A percentile compares a stretch with the other conserved stretches of the same genome.
phyloP scores from a whole-genome alignment of 2,329 filamentous ascomycete species.

The Aspergillus sp. region DNA sequence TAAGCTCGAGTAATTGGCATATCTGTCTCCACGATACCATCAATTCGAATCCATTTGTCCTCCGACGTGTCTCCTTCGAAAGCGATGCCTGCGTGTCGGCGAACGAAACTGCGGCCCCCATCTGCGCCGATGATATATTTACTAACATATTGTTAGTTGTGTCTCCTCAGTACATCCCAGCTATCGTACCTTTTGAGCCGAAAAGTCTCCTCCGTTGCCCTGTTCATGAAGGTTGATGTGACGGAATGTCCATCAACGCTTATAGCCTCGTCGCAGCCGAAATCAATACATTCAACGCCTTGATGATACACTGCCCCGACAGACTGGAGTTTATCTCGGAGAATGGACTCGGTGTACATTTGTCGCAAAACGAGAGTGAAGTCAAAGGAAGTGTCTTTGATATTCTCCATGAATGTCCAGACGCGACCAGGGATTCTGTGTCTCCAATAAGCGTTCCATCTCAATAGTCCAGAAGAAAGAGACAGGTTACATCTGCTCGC shows the following conservation, averaged over 20 bases:
- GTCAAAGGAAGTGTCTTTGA: slow-evolving; percentile 31
- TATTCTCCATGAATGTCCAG: slow-evolving; percentile 58
- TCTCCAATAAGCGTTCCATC: background rate
- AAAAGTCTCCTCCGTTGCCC: background rate
- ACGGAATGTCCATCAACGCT: background rate
- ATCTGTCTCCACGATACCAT: slow-evolving; percentile 13
- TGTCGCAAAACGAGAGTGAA: slow-evolving; percentile 42
- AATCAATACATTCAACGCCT: background rate
- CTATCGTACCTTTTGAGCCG: background rate
- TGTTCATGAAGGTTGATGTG: background rate
- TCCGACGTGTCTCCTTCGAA: slow-evolving; percentile 16
- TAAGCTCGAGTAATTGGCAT: slow-evolving; percentile 9
- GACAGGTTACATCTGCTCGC: background rate
- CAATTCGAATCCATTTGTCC: slow-evolving; percentile 17
- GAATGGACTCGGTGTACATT: slow-evolving; percentile 60
- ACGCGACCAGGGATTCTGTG: background rate
- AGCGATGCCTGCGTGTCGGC: slow-evolving; percentile 7
- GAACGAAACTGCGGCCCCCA: slow-evolving; percentile 14
- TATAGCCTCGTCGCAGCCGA: background rate
- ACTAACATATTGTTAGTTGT: background rate
- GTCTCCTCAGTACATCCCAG: background rate
- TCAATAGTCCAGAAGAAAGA: background rate
- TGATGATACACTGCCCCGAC: background rate
- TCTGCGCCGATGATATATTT: slow-evolving; percentile 18
- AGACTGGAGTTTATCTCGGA: slow-evolving; percentile 37